These are phyloP conservation scores for Podaxis sp. DNA, from an alignment of 768 basidiomycete genomes.

Conservation along the genomic window DNA sequence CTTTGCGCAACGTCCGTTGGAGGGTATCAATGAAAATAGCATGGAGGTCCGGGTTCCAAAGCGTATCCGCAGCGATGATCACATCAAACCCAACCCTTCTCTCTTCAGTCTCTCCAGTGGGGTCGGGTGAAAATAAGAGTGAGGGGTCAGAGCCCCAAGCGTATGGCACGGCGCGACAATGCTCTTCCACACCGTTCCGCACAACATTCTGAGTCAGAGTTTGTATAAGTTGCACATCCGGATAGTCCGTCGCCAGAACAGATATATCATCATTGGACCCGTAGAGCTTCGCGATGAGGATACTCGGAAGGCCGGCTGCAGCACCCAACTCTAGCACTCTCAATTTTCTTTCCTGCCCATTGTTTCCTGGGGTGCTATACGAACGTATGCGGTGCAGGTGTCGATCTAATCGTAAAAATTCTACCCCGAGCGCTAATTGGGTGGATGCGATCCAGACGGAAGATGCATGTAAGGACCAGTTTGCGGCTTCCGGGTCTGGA, in stretches of 20 bases:
- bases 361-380: too few relatives aligned
- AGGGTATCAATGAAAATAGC: slow-evolving; percentile 53
- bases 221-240: slow-evolving; percentile 59
- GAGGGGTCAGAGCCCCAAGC: slow-evolving; percentile 62
- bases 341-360: slow-evolving; percentile 1
- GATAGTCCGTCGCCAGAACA: slow-evolving; percentile 70
- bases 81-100: slow-evolving; percentile 51
- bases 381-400: slow-evolving; percentile 9
- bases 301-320: slow-evolving; percentile 72
- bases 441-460: slow-evolving; percentile 73
- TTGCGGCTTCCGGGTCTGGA: slow-evolving; percentile 65
- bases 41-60: slow-evolving; percentile 74
- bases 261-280: slow-evolving; percentile 24
- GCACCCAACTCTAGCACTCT: slow-evolving; percentile 73
- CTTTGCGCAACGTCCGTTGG: slow-evolving; percentile 42
- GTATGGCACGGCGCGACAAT: slow-evolving; percentile 56
- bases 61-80: slow-evolving; percentile 71
- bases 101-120: slow-evolving; percentile 19
- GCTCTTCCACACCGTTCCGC: slow-evolving; percentile 45
- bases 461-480: slow-evolving; percentile 78
- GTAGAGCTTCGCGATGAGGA: slow-evolving; percentile 56
- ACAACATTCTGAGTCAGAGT: slow-evolving; percentile 58
- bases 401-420: slow-evolving; percentile 40
- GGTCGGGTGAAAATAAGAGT: slow-evolving; percentile 14
- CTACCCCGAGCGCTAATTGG: slow-evolving; percentile 66